A percentile compares a stretch with the other conserved stretches of the same genome.
Conservation (phyloP, 306 rosid genomes). For the Cotoneaster glaucophyllus region DNA sequence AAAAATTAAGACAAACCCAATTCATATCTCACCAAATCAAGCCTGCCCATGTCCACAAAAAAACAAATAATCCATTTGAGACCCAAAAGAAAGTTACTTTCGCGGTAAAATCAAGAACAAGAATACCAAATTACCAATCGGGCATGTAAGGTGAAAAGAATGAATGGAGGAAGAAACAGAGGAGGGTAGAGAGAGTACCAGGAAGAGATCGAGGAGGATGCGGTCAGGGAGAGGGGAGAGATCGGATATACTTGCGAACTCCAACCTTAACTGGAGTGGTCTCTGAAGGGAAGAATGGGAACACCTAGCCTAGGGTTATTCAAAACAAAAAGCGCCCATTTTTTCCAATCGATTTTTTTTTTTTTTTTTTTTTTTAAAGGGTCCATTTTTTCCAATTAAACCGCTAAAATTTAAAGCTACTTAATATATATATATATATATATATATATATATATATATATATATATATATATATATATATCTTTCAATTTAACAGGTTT, state of each 20-base stretch:
- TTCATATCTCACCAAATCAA: neutral
- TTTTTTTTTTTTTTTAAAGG: too few species aligned
- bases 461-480: too few species aligned
- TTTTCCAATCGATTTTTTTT: too few species aligned
- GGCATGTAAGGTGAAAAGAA: neutral
- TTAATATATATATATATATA: too few species aligned
- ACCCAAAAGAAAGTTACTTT: neutral
- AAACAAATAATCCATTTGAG: neutral
- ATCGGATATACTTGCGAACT: constrained; percentile 51
- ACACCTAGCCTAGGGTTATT: too few species aligned
- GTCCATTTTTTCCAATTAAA: too few species aligned
- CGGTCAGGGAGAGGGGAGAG: constrained; percentile 90
- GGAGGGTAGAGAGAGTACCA: constrained; percentile 28
- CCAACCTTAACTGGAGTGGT: too few species aligned
- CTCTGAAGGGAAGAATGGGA: too few species aligned
- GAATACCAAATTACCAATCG: neutral
- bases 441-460: too few species aligned
- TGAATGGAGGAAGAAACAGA: neutral
- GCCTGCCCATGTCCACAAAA: neutral
- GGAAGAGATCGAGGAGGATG: constrained; percentile 76
- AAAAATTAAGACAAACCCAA: neutral
- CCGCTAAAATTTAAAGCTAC: too few species aligned
- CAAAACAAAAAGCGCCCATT: too few species aligned
- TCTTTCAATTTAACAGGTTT: too few species aligned
- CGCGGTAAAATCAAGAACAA: neutral